Evolutionary conservation across 2,329 filamentous ascomycete species (phyloP), one percentile per base, ranked within the genome.

Genomic region (Penicillium rolfsii): DNA sequence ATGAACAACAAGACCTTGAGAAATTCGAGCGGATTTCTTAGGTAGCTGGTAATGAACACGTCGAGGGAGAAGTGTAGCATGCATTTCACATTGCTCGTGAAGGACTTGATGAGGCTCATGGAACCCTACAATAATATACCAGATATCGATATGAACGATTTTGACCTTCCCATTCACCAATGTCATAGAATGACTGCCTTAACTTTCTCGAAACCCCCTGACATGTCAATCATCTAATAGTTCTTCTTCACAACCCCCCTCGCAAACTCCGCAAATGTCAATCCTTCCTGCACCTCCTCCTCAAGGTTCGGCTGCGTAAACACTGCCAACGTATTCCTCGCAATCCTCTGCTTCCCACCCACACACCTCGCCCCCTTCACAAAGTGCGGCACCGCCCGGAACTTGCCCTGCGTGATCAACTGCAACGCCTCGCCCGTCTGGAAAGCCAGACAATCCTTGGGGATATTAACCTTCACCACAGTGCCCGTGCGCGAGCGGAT

Each of bases 241-340:
- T 89, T 89, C 76, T 90, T 77, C 79, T 91, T 88, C 70, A 93
- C 90, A 52, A 93, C 89, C 74, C 91, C 90, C 85, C 91, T 91
- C 2, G 89, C 88, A 74, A 91, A 94, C 22, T 85, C 84, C 49
- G 86, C 81, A 78, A 91, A 94, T 1, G 84, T 91, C 82, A 90
- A 86, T 0, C 93, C 94, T 14, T 86, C 83, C 67, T 85, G 87
- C 7, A 94, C 84, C 36, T 87, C 81, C 61, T 88, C 82, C 0
- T 87, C 89, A 85, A 98, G 77, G 79, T 97, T 97, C 26, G 95
- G 95, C 83, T 99, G 95, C 60, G 94, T 99, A 73, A 98, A 99
- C 9, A 98, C 93, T 0, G 95, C 95, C 67, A 99, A 79, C 9
- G 95, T 99, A 79, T 98, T 98, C 61, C 90, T 82, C 30, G 90